A percentile compares a stretch with the other conserved stretches of the same genome.
Conservation (phyloP, 176 grass and related monocot species). For the Puccinellia tenuiflora region DNA sequence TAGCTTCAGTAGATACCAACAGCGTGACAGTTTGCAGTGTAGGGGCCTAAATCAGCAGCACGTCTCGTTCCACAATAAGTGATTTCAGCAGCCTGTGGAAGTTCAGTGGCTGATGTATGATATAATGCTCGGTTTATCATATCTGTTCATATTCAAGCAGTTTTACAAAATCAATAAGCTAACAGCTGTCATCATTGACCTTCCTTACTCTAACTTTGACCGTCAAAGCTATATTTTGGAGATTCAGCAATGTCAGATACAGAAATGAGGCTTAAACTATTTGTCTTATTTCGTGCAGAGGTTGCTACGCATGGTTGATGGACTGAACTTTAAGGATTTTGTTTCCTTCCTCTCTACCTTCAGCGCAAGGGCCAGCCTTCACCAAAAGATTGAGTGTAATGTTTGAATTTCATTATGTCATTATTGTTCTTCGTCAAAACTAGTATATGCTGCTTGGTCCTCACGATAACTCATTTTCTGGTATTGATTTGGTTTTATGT, state of each 20-base stretch:
- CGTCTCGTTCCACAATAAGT: neutral
- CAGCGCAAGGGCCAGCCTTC: constrained; percentile 51
- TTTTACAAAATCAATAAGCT: neutral
- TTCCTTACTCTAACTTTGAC: constrained; percentile 24
- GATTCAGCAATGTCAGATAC: neutral
- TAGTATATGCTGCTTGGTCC: neutral
- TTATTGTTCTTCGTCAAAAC: neutral
- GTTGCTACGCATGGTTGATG: constrained; percentile 75
- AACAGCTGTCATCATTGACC: no score
- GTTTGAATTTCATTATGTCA: neutral
- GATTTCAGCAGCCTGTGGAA: neutral
- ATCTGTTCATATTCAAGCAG: neutral
- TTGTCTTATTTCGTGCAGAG: constrained; percentile 39
- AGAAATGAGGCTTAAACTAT: neutral
- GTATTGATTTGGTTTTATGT: neutral
- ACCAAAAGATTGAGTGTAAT: constrained; percentile 63
- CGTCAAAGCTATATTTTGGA: constrained; percentile 49
- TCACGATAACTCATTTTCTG: neutral
- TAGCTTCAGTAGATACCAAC: neutral
- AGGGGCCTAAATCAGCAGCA: neutral
- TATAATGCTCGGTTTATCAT: neutral
- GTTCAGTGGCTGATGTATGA: neutral
- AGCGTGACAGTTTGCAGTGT: neutral
- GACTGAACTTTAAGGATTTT: constrained; percentile 85
- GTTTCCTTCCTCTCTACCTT: constrained; percentile 80